Conservation (phyloP, 2,329 filamentous ascomycete species). For the Ampelomyces quisqualis region DNA sequence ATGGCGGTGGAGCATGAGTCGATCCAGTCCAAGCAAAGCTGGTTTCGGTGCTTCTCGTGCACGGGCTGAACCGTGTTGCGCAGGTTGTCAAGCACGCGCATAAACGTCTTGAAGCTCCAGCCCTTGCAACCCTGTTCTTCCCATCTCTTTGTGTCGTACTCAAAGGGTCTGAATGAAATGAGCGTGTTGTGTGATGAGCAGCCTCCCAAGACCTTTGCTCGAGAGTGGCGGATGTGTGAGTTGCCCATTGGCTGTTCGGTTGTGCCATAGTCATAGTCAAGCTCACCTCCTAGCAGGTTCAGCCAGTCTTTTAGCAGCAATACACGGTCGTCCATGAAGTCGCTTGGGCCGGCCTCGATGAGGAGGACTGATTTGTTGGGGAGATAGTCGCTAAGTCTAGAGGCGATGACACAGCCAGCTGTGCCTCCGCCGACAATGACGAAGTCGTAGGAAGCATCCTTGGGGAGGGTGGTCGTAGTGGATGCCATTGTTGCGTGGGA, state of each 20-base stretch:
- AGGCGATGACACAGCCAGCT: slow-evolving; percentile 80
- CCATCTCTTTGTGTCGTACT: slow-evolving; percentile 86
- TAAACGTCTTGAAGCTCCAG: slow-evolving; percentile 86
- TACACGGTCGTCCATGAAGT: slow-evolving; percentile 84
- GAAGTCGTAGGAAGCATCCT: slow-evolving; percentile 71
- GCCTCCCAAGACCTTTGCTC: slow-evolving; percentile 87
- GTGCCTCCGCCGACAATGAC: slow-evolving; percentile 83
- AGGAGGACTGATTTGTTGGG: slow-evolving; percentile 78
- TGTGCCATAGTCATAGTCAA: slow-evolving; percentile 89
- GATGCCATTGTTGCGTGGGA: slow-evolving; percentile 27
- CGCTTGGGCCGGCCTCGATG: slow-evolving; percentile 86
- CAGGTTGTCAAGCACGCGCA: slow-evolving; percentile 76
- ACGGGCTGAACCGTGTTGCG: slow-evolving; percentile 90
- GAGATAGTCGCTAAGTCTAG: slow-evolving; percentile 77
- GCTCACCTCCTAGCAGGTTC: slow-evolving; percentile 74
- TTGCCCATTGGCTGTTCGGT: slow-evolving; percentile 90
- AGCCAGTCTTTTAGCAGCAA: slow-evolving; percentile 87
- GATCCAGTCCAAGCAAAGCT: slow-evolving; percentile 90
- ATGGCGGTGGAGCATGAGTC: slow-evolving; percentile 75
- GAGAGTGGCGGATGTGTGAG: slow-evolving; percentile 86
- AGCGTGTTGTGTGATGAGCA: slow-evolving; percentile 94
- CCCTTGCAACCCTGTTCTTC: slow-evolving; percentile 77
- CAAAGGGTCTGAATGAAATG: slow-evolving; percentile 88
- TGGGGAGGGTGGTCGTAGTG: slow-evolving; percentile 64
- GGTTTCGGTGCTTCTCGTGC: slow-evolving; percentile 80